Conservation (phyloP, 495 filamentous ascomycete genomes). For the Penicillium daleae region DNA sequence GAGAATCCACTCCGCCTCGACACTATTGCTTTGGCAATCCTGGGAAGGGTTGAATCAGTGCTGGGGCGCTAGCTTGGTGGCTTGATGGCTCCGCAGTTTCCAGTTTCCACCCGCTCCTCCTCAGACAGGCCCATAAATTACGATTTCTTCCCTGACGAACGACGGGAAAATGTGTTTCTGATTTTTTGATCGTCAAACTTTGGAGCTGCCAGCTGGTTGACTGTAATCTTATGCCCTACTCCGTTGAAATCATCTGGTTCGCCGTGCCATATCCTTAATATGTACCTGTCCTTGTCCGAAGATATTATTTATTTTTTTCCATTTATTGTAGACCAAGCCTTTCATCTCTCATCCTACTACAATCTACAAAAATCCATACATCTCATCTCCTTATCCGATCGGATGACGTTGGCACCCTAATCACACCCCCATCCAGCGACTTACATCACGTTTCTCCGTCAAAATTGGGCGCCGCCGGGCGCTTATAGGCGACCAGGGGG, state of each 20-base stretch:
- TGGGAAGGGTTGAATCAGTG: conserved; percentile 3
- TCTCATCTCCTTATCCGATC: background rate
- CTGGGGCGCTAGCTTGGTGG: conserved; percentile 1
- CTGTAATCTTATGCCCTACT: background rate
- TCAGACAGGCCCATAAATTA: background rate
- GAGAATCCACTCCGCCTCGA: conserved; percentile 2
- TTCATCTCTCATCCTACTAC: too few species aligned
- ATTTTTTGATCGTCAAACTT: too few species aligned
- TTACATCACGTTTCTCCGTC: conserved; percentile 22
- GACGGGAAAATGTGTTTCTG: conserved; percentile 1
- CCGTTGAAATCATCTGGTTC: background rate
- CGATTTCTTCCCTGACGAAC: background rate
- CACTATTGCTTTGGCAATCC: conserved; percentile 9
- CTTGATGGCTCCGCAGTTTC: conserved; percentile 5
- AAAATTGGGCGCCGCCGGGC: conserved; percentile 29
- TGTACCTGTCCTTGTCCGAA: too few species aligned
- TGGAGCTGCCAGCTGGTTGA: too few species aligned
- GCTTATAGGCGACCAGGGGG: conserved; percentile 23
- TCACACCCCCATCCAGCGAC: conserved; percentile 18
- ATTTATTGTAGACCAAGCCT: too few species aligned
- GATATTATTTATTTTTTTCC: too few species aligned
- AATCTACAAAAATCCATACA: too few species aligned
- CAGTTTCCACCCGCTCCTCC: too few species aligned
- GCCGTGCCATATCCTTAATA: background rate
- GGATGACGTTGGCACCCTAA: background rate